These are phyloP conservation scores for Dactylellina haptotyla DNA, from an alignment of 2,329 filamentous ascomycete species.

Conservation along the genomic window DNA sequence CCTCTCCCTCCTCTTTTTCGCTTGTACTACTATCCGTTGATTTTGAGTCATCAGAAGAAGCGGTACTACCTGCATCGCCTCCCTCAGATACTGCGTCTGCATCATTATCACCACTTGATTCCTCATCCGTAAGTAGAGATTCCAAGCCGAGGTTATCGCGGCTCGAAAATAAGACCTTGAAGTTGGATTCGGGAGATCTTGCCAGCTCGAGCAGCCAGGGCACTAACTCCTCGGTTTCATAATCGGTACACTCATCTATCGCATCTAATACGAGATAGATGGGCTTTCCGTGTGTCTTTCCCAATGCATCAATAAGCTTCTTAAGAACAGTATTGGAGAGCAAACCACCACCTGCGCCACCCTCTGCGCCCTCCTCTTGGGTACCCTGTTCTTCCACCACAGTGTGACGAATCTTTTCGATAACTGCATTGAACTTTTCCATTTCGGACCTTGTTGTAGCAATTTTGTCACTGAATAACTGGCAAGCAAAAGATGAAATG, in stretches of 20 bases:
- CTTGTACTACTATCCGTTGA: not conserved
- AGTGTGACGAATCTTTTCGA: constrained; percentile 21
- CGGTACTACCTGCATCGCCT: constrained; percentile 1
- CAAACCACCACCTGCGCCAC: constrained; percentile 3
- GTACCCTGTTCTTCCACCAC: not conserved
- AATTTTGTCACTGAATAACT: constrained; percentile 47
- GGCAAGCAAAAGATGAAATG: constrained; percentile 15
- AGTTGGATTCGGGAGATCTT: constrained; percentile 26
- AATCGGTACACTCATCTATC: constrained; percentile 47
- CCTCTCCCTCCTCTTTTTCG: not conserved
- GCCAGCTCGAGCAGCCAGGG: constrained; percentile 41
- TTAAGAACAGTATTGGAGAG: constrained; percentile 33
- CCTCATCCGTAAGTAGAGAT: constrained; percentile 5
- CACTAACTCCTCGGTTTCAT: constrained; percentile 31
- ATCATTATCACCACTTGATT: not conserved
- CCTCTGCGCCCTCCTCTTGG: constrained; percentile 2
- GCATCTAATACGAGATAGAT: constrained; percentile 47
- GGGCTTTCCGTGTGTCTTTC: constrained; percentile 26
- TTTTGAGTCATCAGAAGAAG: not conserved
- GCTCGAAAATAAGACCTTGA: constrained; percentile 43
- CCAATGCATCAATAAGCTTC: constrained; percentile 27
- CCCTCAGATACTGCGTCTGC: constrained; percentile 12
- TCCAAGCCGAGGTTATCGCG: constrained; percentile 42
- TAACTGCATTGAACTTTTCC: constrained; percentile 37
- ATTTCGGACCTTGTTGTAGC: constrained; percentile 31